Evolutionary conservation across 176 grass and related monocot genomes (phyloP), one percentile per base, ranked within the genome.

Genomic region (Avena eriantha): DNA sequence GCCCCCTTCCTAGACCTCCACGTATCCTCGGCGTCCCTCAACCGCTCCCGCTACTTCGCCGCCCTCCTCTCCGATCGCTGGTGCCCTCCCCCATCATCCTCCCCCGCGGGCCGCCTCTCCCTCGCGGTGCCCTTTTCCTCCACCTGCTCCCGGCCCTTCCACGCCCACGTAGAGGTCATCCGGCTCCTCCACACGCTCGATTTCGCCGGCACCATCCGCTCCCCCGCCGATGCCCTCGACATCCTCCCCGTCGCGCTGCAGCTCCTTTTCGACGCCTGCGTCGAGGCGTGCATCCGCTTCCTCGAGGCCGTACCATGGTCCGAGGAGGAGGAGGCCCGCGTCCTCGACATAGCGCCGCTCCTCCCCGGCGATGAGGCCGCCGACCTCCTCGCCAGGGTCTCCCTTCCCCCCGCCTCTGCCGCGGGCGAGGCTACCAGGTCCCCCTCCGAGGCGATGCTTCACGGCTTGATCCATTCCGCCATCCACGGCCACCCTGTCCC

Each of bases 251-350:
- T 95, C 24, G 88, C 93, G 6, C 81, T 87, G 18, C 88, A 95
- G 70, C 85, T 95, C 64, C 83, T 93, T n/a, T 95, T 92, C 80
- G 91, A 93, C 76, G 91, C 86, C 16, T 90, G 89, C 67, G 54
- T 93, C 71, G 86, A 77, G 24, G 89, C 77, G 24, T 95, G 93
- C 79, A 59, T 92, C 64, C 93, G 91, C 17, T 93, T 91, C 84
- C 83, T 95, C 33, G 91, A 95, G 86, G 72, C 84, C 12, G 91
- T 95, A 10, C 91, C 91, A 1, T 95, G 93, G 93, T 93, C 91
- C 1, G 86, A 85, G 56, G 89, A 93, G 41, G 91, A 95, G 63
- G 93, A 95, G 55, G 81, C 80, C 12, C 72, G 69, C 51, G 77
- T 93, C 35, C 54, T 93, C 21, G 50, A 89, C 29, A n/a, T 95